phyloP scores from a whole-genome alignment of 1,139 yeast species.

The Yamadazyma diospyri region DNA sequence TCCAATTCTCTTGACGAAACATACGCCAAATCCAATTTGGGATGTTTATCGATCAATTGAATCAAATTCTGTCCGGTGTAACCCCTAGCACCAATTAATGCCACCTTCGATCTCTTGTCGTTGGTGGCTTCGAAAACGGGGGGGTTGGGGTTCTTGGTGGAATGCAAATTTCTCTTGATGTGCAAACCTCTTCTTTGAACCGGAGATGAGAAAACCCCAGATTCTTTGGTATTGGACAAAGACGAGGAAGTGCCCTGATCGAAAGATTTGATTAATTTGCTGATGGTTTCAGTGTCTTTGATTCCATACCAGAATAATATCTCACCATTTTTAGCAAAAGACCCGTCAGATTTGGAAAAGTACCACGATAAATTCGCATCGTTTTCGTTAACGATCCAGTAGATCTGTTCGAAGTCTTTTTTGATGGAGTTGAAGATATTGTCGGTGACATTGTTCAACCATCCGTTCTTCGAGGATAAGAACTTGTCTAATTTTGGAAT shows the following conservation, averaged over 20 bases:
- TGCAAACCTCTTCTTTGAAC: slow-evolving; percentile 42
- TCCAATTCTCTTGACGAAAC: slow-evolving; percentile 93
- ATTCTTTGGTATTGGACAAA: slow-evolving; percentile 37
- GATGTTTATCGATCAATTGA: slow-evolving; percentile 81
- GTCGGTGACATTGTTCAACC: slow-evolving; percentile 97
- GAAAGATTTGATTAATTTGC: slow-evolving; percentile 64
- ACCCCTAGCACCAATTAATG: slow-evolving; percentile 97
- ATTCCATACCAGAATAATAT: slow-evolving; percentile 95
- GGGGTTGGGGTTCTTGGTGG: slow-evolving; percentile 66
- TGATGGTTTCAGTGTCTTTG: slow-evolving; percentile 53
- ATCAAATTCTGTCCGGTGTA: slow-evolving; percentile 94
- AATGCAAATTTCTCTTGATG: slow-evolving; percentile 15
- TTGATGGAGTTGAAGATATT: slow-evolving; percentile 82
- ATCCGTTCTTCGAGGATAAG: slow-evolving; percentile 83
- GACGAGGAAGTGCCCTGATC: slow-evolving; percentile 33
- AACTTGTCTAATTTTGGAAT: slow-evolving; percentile 84
- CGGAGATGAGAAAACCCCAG: slow-evolving; percentile 38
- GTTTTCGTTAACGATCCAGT: slow-evolving; percentile 88
- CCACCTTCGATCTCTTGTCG: slow-evolving; percentile 64
- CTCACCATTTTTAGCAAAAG: slow-evolving; percentile 84
- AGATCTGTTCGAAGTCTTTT: slow-evolving; percentile 69
- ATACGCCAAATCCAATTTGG: slow-evolving; percentile 80
- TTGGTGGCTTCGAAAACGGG: slow-evolving; percentile 64
- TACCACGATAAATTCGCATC: slow-evolving; percentile 92
- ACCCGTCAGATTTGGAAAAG: slow-evolving; percentile 90